Evolutionary conservation across 2,329 filamentous ascomycete species (phyloP).

Genomic region (Seiridium unicorne): DNA sequence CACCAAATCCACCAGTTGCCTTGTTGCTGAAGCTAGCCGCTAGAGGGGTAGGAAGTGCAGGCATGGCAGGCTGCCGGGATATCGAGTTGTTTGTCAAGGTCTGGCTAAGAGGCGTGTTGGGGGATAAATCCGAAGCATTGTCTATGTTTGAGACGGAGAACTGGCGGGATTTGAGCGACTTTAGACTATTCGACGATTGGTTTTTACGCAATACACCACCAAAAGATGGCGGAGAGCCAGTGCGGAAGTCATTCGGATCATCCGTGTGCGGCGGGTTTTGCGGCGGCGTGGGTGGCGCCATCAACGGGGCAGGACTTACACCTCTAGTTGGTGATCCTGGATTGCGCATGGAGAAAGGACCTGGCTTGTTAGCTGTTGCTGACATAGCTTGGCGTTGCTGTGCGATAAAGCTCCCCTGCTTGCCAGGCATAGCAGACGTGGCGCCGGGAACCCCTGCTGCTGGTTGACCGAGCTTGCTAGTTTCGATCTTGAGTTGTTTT

Average conservation of each 20-base stretch:
- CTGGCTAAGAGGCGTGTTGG: conserved; percentile 71
- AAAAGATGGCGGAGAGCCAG: conserved; percentile 51
- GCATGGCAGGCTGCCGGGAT: conserved; percentile 53
- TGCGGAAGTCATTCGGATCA: conserved; percentile 35
- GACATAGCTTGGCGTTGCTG: conserved; percentile 42
- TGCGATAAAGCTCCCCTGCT: conserved; percentile 34
- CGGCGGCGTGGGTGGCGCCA: conserved; percentile 25
- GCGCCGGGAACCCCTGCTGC: conserved; percentile 20
- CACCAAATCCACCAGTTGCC: conserved; percentile 57
- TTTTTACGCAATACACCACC: conserved; percentile 60
- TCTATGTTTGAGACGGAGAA: conserved; percentile 64
- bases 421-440: conserved; percentile 22
- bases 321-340: conserved; percentile 32
- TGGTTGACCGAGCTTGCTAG: conserved; percentile 37
- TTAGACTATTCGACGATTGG: conserved; percentile 68
- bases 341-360: conserved; percentile 28
- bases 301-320: conserved; percentile 15
- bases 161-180: conserved; percentile 72
- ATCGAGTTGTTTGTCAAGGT: conserved; percentile 52
- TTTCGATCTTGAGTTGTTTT: conserved; percentile 89
- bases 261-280: conserved; percentile 26
- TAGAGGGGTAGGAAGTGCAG: conserved; percentile 67
- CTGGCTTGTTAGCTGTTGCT: conserved; percentile 30
- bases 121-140: conserved; percentile 65
- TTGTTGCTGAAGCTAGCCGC: conserved; percentile 60